Evolutionary conservation across 805 yeast genomes (phyloP).

Genomic region (Debaryomyces maramus): DNA sequence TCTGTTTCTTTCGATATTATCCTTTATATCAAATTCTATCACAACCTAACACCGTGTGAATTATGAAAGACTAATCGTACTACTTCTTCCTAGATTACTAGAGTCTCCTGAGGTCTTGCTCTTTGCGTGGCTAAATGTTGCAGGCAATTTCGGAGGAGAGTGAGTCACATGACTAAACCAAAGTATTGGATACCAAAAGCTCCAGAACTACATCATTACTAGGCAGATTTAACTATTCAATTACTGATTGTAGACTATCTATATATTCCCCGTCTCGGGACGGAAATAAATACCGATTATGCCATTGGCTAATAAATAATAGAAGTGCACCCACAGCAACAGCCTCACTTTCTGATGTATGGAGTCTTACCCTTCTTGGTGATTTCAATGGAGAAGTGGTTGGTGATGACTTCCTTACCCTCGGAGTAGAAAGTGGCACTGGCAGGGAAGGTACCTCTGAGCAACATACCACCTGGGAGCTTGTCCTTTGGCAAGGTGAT

Average conservation of each 20-base stretch:
- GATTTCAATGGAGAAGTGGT: conserved; percentile 21
- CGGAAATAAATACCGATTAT: too few relatives aligned
- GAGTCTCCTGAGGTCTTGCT: conserved; percentile 3
- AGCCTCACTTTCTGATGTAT: conserved; percentile 4
- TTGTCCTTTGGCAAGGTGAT: conserved; percentile 26
- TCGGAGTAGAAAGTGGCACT: conserved; percentile 20
- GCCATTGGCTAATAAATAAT: too few relatives aligned
- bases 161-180: background rate
- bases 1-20: too few relatives aligned
- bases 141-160: conserved; percentile 1
- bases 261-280: too few relatives aligned
- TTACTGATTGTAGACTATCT: too few relatives aligned
- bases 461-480: conserved; percentile 29
- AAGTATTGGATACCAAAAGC: too few relatives aligned
- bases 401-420: conserved; percentile 14
- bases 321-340: too few relatives aligned
- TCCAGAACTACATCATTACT: too few relatives aligned
- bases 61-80: too few relatives aligned
- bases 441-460: conserved; percentile 29
- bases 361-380: conserved; percentile 19
- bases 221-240: too few relatives aligned
- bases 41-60: too few relatives aligned
- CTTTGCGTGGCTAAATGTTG: conserved; percentile 6
- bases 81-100: background rate
- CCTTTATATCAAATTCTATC: background rate